These are phyloP conservation scores for Ceratobasidium sp. DNA, from an alignment of 1,284 basidiomycete genomes.

Conservation along the genomic window DNA sequence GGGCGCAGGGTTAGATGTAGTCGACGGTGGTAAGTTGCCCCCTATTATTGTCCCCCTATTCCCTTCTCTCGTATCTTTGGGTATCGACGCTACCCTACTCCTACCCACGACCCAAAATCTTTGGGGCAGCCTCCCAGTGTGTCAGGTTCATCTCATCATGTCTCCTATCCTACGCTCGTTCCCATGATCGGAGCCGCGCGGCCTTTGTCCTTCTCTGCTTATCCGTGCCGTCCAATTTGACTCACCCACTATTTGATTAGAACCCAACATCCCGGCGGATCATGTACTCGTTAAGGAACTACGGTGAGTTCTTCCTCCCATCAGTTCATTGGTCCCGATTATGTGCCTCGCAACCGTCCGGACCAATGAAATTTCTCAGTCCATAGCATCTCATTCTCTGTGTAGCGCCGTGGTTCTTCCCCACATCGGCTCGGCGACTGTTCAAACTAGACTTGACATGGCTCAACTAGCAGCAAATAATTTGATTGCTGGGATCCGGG, in stretches of 20 bases:
- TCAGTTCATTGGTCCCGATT: not conserved
- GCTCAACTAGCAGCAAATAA: constrained; percentile 73
- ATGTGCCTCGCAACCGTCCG: not conserved
- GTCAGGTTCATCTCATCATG: too few relatives aligned
- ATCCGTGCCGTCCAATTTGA: not conserved
- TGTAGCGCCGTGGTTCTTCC: constrained; percentile 78
- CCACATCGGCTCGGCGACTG: constrained; percentile 88
- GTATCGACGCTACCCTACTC: too few relatives aligned
- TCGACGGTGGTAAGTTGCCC: constrained; percentile 65
- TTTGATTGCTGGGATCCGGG: constrained; percentile 58
- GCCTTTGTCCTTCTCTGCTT: too few relatives aligned
- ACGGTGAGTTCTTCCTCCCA: constrained; percentile 55
- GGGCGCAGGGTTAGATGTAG: constrained; percentile 91
- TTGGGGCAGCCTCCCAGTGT: too few relatives aligned
- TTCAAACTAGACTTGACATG: constrained; percentile 84
- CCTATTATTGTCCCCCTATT: not conserved
- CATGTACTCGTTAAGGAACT: constrained; percentile 82
- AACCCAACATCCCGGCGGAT: constrained; percentile 75
- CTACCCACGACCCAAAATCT: too few relatives aligned
- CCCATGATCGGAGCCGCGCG: too few relatives aligned
- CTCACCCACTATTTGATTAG: constrained; percentile 49
- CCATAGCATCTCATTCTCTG: constrained; percentile 39
- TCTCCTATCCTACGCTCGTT: too few relatives aligned
- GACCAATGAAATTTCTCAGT: not conserved
- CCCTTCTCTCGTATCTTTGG: too few relatives aligned